These are phyloP conservation scores for Pyrenochaeta sp. DNA, from an alignment of 2,329 filamentous ascomycete genomes.

Conservation along the genomic window DNA sequence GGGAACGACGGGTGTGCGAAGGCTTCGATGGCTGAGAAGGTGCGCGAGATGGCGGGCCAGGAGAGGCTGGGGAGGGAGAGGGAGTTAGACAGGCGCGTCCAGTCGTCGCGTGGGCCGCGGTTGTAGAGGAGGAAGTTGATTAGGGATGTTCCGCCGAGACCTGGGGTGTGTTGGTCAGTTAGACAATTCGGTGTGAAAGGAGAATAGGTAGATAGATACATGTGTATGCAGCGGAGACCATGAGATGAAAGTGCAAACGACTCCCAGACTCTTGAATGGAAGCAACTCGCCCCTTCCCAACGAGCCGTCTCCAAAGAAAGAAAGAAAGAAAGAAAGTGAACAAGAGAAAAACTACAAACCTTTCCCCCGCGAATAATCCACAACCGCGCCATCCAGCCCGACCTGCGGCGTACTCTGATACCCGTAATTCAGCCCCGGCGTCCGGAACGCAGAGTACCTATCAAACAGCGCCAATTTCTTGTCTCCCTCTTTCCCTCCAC, in stretches of 20 bases:
- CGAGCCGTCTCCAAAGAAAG: no score
- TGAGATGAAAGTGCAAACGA: not conserved
- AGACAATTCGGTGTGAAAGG: no score
- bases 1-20: no score
- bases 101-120: not conserved
- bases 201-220: no score
- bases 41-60: no score
- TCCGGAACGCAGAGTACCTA: not conserved
- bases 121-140: constrained; percentile 5
- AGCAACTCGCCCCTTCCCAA: no score
- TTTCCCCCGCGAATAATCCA: constrained; percentile 1
- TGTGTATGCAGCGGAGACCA: no score
- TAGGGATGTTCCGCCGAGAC: constrained; percentile 2
- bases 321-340: no score
- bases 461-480: not conserved
- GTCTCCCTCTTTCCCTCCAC: no score
- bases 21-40: not conserved
- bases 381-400: not conserved
- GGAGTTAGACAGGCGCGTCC: not conserved
- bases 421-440: not conserved
- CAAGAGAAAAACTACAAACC: not conserved
- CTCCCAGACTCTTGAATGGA: not conserved
- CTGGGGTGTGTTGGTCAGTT: not conserved
- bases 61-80: no score
- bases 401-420: constrained; percentile 1